Percentiles rank a stretch among this genome's conserved stretches.
These are phyloP conservation scores for Cystofilobasidium macerans DNA, from an alignment of 768 basidiomycete genomes.

Conservation along the genomic window DNA sequence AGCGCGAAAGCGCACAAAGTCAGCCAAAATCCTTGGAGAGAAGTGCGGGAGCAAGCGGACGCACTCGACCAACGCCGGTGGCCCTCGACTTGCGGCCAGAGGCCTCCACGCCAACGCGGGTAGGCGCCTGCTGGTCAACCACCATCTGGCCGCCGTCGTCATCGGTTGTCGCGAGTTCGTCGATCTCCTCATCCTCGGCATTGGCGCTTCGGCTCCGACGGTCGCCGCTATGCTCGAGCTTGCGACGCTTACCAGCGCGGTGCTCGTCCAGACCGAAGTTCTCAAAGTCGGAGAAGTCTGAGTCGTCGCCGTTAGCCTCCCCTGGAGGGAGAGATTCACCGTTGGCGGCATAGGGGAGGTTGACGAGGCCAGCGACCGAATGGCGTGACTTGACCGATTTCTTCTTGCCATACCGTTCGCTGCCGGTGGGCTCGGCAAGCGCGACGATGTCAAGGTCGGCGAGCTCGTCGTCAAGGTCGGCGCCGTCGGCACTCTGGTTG, in stretches of 20 bases:
- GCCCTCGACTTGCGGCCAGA: background rate
- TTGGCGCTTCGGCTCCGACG: no score
- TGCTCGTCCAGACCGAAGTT: constrained; percentile 6
- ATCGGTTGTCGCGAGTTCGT: constrained; percentile 1
- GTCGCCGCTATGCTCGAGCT: background rate
- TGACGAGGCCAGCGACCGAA: background rate
- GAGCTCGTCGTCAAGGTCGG: background rate
- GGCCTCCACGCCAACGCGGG: background rate
- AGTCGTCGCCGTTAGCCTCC: background rate
- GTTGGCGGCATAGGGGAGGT: background rate
- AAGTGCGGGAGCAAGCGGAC: background rate
- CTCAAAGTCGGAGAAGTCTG: constrained; percentile 15
- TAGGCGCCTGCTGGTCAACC: background rate
- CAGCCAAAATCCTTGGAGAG: background rate
- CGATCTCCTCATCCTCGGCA: background rate
- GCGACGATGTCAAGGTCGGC: background rate
- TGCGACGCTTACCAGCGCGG: background rate
- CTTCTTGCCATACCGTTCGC: background rate
- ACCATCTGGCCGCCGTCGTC: background rate
- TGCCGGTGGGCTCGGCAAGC: no score
- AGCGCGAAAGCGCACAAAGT: background rate
- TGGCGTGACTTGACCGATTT: background rate
- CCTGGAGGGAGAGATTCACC: background rate
- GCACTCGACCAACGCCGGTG: constrained; percentile 7
- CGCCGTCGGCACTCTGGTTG: background rate